Evolutionary conservation across 2,329 filamentous ascomycete species (phyloP), one percentile per base, ranked within the genome.

Genomic region (Verruconis gallopava): DNA sequence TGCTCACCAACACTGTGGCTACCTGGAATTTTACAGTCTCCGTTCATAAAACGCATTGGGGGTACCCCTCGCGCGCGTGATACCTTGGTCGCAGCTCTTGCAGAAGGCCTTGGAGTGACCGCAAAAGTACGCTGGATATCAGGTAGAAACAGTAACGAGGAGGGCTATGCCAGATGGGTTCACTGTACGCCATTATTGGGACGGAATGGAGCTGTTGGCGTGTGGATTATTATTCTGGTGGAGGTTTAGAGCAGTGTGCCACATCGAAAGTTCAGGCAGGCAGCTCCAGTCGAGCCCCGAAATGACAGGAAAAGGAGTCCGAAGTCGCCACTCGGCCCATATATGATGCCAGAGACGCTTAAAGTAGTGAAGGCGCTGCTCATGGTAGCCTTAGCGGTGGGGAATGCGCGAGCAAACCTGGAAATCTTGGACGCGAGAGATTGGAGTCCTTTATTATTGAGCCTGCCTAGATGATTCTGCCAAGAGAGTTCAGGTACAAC

Each of bases 141-240:
- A 9, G 40, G 38, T 22, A 21, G 44, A 6, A 14, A 20, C 15
- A 35, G 42, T 20, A 35, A 38, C 4, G 65, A 69, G 22, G 65
- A 74, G 40, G 81, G 80, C 0, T 69, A 79, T 14, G 69, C 72
- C 38, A 70, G 80, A 34, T 86, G 81, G 81, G 80, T 86, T 32
- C 81, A 86, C 55, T 82, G 79, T 53, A 86, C 81, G 17, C 81
- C 82, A 2, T 61, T 86, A 3, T 59, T 82, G 3, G 80, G 79
- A 2, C 68, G 69, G 33, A 77, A 77, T 47, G 77, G 78, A 2
- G 65, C 72, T 3, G 74, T 86, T 0, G 82, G 82, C 13, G 80
- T 85, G 0, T 86, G 81, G 81, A 82, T 86, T 77, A 68, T 85
- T 4, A 70, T 85, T 1, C 67, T 86, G 12, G 74, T 84, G 3